A percentile compares a stretch with the other conserved stretches of the same genome.
phyloP scores from a whole-genome alignment of 495 filamentous ascomycete genomes.

The Evernia prunastri region DNA sequence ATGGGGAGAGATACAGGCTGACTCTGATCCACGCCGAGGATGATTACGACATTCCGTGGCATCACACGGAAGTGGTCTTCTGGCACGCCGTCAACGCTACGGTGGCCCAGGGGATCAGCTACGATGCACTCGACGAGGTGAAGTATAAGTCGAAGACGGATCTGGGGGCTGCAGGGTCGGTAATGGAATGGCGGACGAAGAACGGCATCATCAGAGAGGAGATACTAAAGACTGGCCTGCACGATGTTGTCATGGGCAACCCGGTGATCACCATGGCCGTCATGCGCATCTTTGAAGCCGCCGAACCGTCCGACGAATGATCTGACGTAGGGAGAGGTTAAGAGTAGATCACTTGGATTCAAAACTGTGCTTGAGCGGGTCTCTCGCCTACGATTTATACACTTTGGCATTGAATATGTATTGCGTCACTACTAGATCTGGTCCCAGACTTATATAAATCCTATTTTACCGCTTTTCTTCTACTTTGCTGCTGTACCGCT shows the following conservation, averaged over 20 bases:
- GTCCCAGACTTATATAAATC: background rate
- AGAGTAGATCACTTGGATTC: background rate
- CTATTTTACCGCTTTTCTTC: too few relatives aligned
- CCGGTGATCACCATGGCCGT: conserved; percentile 44
- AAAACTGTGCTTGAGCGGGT: background rate
- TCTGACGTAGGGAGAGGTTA: background rate
- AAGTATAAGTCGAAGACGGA: conserved; percentile 32
- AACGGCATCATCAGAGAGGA: conserved; percentile 44
- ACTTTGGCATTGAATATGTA: too few relatives aligned
- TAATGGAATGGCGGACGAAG: conserved; percentile 41
- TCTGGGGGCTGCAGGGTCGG: conserved; percentile 42
- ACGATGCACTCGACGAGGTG: conserved; percentile 34
- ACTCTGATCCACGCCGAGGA: conserved; percentile 36
- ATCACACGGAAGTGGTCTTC: conserved; percentile 37
- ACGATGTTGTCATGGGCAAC: conserved; percentile 48
- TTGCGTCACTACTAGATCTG: background rate
- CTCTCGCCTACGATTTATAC: background rate
- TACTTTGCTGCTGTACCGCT: too few relatives aligned
- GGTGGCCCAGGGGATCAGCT: conserved; percentile 27
- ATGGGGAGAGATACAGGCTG: conserved; percentile 28
- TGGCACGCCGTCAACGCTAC: conserved; percentile 43
- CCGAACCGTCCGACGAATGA: too few relatives aligned
- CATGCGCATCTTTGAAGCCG: conserved; percentile 36
- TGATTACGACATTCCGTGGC: conserved; percentile 38
- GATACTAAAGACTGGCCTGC: conserved; percentile 45